Percentiles rank a stretch among this genome's conserved stretches.
These are phyloP conservation scores for Rhizopogon vinicolor DNA, from an alignment of 768 basidiomycete genomes.

Conservation along the genomic window DNA sequence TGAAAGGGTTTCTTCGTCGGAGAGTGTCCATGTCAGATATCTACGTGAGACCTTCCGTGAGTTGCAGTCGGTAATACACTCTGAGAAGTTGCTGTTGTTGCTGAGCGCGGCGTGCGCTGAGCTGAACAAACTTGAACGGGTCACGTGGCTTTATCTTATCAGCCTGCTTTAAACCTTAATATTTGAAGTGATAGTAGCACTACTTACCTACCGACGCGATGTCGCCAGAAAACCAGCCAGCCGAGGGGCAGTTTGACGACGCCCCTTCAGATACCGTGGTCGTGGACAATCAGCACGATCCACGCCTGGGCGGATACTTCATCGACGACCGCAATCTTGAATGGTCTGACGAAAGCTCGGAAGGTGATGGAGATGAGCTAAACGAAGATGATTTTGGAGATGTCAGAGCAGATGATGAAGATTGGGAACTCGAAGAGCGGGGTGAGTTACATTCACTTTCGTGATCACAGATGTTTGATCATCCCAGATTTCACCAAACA, in stretches of 20 bases:
- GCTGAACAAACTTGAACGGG: too few relatives aligned
- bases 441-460: conserved; percentile 37
- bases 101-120: too few relatives aligned
- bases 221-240: conserved; percentile 13
- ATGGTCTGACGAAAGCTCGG: conserved; percentile 26
- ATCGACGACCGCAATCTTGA: conserved; percentile 37
- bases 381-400: conserved; percentile 52
- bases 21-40: conserved; percentile 23
- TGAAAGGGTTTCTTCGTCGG: conserved; percentile 45
- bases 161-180: neutral
- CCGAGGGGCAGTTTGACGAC: conserved; percentile 60
- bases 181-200: neutral
- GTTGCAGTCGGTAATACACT: neutral
- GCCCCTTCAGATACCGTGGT: conserved; percentile 16
- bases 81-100: too few relatives aligned
- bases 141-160: neutral
- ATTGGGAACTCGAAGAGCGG: conserved; percentile 84
- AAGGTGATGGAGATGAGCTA: conserved; percentile 20
- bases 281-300: conserved; percentile 22
- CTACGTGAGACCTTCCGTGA: neutral
- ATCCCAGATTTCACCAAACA: conserved; percentile 94
- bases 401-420: conserved; percentile 75
- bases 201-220: conserved; percentile 6
- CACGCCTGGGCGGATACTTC: conserved; percentile 31
- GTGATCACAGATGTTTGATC: neutral